Percentiles rank a stretch among this genome's conserved stretches.
These are phyloP conservation scores for Hydnum rufescens DNA, from an alignment of 768 basidiomycete genomes.

Conservation along the genomic window DNA sequence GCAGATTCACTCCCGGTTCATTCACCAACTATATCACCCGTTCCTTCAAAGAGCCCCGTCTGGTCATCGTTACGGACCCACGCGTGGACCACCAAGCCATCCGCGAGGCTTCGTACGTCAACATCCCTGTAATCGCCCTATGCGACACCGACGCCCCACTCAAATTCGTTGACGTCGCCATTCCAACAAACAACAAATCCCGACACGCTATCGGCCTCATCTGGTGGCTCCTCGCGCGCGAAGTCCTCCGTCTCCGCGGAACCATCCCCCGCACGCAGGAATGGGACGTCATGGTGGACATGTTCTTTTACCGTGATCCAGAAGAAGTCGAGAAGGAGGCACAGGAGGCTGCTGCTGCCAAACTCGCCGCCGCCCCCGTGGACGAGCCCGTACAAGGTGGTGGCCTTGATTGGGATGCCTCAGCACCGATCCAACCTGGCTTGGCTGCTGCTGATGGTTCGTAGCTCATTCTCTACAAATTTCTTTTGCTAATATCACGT, in stretches of 20 bases:
- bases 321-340: constrained; percentile 99
- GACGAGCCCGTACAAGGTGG: constrained; percentile 26
- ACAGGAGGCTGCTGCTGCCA: constrained; percentile 79
- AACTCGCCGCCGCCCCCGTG: constrained; percentile 38
- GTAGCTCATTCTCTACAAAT: constrained; percentile 12
- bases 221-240: constrained; percentile 95
- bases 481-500: neutral
- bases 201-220: constrained; percentile 92
- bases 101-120: constrained; percentile 98
- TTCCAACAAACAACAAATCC: constrained; percentile 99
- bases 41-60: constrained; percentile 98
- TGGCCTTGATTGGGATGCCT: constrained; percentile 43
- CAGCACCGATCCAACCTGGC: constrained; percentile 10
- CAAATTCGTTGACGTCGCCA: constrained; percentile 93
- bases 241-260: constrained; percentile 89
- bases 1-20: constrained; percentile 96
- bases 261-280: constrained; percentile 80
- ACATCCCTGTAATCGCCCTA: constrained; percentile 99
- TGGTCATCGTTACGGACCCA: constrained; percentile 96
- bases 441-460: constrained; percentile 22
- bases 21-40: constrained; percentile 99
- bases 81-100: constrained; percentile 99
- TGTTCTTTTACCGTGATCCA: constrained; percentile 99
- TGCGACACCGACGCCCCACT: constrained; percentile 97
- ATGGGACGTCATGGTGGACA: constrained; percentile 98